Conservation (phyloP, 805 yeast species). For the Metschnikowia santaceciliae region DNA sequence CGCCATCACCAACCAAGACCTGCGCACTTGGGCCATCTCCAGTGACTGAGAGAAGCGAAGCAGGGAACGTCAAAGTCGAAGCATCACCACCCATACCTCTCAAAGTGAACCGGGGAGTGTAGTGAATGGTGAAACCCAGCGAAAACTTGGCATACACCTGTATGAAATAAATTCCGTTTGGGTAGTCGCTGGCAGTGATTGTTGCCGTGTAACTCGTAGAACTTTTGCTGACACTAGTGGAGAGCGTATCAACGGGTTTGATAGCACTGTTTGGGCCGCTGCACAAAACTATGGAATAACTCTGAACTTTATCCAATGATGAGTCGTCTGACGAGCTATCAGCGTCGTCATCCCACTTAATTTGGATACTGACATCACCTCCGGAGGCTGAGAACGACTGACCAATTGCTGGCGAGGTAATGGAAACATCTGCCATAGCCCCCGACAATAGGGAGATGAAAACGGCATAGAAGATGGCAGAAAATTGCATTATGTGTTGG, state of each 20-base stretch:
- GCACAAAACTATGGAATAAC: constrained; percentile 56
- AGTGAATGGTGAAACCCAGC: constrained; percentile 56
- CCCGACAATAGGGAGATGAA: constrained; percentile 7
- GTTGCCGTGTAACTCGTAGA: constrained; percentile 37
- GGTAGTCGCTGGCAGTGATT: constrained; percentile 43
- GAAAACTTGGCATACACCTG: constrained; percentile 56
- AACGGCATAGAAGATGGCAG: constrained; percentile 9
- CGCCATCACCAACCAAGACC: constrained; percentile 19
- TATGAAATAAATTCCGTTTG: constrained; percentile 66
- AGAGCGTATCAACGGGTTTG: constrained; percentile 33
- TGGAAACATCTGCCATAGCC: constrained; percentile 46
- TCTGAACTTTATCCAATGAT: constrained; percentile 36
- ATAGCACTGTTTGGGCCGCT: constrained; percentile 60
- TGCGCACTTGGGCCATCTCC: constrained; percentile 41
- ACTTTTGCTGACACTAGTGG: constrained; percentile 15
- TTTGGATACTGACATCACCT: constrained; percentile 28
- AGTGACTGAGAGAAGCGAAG: constrained; percentile 31
- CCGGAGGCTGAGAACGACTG: constrained; percentile 35
- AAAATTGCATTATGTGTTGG: constrained; percentile 10
- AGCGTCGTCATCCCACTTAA: constrained; percentile 52
- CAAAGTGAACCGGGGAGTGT: constrained; percentile 62
- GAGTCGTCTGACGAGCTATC: constrained; percentile 45
- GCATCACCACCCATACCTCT: constrained; percentile 69
- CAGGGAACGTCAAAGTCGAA: constrained; percentile 37
- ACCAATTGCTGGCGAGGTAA: constrained; percentile 42